Evolutionary conservation across 306 rosid species (phyloP).

Genomic region (Corylus avellana): DNA sequence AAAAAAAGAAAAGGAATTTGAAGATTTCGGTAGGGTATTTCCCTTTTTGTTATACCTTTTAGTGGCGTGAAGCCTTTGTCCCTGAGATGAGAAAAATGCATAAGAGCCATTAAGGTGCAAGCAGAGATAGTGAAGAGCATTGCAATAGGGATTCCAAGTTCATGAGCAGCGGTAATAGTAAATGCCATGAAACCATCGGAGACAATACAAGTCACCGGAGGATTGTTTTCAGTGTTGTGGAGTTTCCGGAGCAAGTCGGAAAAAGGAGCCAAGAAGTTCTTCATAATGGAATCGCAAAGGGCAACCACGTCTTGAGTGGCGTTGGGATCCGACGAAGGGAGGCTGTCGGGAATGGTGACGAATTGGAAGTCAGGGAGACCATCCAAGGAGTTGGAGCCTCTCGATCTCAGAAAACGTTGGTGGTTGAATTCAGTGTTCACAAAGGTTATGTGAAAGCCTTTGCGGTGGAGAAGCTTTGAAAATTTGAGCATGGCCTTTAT

Average conservation of each 20-base stretch:
- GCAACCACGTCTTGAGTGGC: too few species aligned
- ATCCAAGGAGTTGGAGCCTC: background rate
- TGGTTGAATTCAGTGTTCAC: conserved; percentile 23
- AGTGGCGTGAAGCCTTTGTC: conserved; percentile 15
- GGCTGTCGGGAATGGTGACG: conserved; percentile 15
- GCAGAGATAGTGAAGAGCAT: conserved; percentile 3
- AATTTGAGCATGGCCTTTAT: conserved; percentile 17
- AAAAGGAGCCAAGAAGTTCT: too few species aligned
- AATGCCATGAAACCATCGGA: too few species aligned
- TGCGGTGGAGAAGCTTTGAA: conserved; percentile 17
- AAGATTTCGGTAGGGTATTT: background rate
- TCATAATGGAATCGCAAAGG: too few species aligned
- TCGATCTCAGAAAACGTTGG: conserved; percentile 3
- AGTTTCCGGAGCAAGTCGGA: too few species aligned
- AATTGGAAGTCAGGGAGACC: conserved; percentile 11
- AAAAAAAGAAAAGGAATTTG: background rate
- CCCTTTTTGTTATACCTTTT: background rate
- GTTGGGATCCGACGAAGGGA: background rate
- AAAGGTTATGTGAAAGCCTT: conserved; percentile 13
- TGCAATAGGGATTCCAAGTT: background rate
- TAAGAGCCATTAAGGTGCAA: background rate
- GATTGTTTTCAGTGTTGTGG: too few species aligned
- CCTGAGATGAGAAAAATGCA: background rate
- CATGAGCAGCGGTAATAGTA: too few species aligned
- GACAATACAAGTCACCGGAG: too few species aligned